Evolutionary conservation across 2,329 filamentous ascomycete species (phyloP).

Genomic region (Paramyrothecium sp.): DNA sequence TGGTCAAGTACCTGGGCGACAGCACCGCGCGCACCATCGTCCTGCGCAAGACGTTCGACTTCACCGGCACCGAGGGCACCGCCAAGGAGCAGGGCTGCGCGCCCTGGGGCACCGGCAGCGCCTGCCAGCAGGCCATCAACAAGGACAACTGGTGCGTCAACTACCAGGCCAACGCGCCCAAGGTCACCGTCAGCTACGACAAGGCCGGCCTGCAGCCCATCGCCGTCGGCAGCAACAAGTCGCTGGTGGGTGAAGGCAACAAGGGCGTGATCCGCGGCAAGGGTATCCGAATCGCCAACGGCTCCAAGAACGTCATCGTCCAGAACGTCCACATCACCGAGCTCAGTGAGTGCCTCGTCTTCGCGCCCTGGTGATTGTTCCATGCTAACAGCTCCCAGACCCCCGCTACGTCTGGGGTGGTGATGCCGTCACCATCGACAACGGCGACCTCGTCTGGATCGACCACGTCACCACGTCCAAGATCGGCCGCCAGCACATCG

Average conservation of each 20-base stretch:
- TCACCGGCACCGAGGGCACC: slow-evolving; percentile 53
- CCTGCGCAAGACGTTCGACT: slow-evolving; percentile 55
- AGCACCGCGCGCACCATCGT: slow-evolving; percentile 54
- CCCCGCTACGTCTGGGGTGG: slow-evolving; percentile 60
- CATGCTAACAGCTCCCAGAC: slow-evolving; percentile 20
- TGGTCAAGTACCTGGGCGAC: slow-evolving; percentile 58
- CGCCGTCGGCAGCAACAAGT: slow-evolving; percentile 56
- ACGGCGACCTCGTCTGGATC: slow-evolving; percentile 46
- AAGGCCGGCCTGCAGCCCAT: slow-evolving; percentile 51
- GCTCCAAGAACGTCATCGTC: slow-evolving; percentile 56
- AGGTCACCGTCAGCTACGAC: slow-evolving; percentile 44
- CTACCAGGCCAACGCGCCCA: slow-evolving; percentile 51
- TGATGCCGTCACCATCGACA: slow-evolving; percentile 54
- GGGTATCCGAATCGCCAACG: slow-evolving; percentile 48
- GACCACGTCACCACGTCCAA: slow-evolving; percentile 56
- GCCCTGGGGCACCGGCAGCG: slow-evolving; percentile 51
- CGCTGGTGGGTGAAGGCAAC: slow-evolving; percentile 50
- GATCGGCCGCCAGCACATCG: slow-evolving; percentile 60
- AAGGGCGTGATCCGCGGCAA: slow-evolving; percentile 57
- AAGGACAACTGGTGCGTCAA: slow-evolving; percentile 58
- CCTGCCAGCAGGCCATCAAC: slow-evolving; percentile 60
- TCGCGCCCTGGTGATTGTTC: background rate
- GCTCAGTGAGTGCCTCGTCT: slow-evolving; percentile 36
- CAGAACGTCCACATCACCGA: slow-evolving; percentile 57
- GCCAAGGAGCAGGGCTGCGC: slow-evolving; percentile 53